phyloP scores from a whole-genome alignment of 2,329 filamentous ascomycete species.

The Endoconidiophora polonica region DNA sequence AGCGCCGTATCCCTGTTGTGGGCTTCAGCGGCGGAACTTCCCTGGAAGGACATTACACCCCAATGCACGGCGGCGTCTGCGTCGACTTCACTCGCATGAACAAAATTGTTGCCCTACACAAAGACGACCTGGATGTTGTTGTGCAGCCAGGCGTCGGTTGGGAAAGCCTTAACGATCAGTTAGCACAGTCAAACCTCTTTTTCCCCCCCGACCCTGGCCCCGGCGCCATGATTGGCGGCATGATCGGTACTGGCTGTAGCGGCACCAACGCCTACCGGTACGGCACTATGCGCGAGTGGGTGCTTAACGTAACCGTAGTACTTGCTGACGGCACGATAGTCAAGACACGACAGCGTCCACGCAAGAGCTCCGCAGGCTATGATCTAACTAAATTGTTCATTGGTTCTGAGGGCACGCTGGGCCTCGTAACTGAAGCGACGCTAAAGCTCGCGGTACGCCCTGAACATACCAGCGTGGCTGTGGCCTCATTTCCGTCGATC shows the following conservation, averaged over 20 bases:
- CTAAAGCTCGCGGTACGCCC: slow-evolving; percentile 74
- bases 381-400: slow-evolving; percentile 82
- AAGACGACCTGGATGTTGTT: slow-evolving; percentile 58
- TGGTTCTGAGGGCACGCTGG: slow-evolving; percentile 80
- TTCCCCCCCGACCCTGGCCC: slow-evolving; percentile 87
- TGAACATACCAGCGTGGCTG: slow-evolving; percentile 63
- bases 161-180: slow-evolving; percentile 67
- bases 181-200: slow-evolving; percentile 60
- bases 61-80: slow-evolving; percentile 68
- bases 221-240: slow-evolving; percentile 81
- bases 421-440: slow-evolving; percentile 78
- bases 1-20: slow-evolving; percentile 65
- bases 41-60: slow-evolving; percentile 74
- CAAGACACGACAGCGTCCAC: slow-evolving; percentile 72
- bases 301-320: slow-evolving; percentile 70
- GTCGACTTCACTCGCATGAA: slow-evolving; percentile 80
- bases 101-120: slow-evolving; percentile 59
- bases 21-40: slow-evolving; percentile 79
- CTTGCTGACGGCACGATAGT: slow-evolving; percentile 80
- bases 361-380: slow-evolving; percentile 84
- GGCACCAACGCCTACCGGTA: slow-evolving; percentile 87
- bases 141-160: slow-evolving; percentile 73
- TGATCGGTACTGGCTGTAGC: slow-evolving; percentile 57
- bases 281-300: slow-evolving; percentile 92
- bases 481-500: slow-evolving; percentile 42